Evolutionary conservation across 2,329 filamentous ascomycete species (phyloP), one percentile per base, ranked within the genome.

Genomic region (Mollisiaceae sp.): DNA sequence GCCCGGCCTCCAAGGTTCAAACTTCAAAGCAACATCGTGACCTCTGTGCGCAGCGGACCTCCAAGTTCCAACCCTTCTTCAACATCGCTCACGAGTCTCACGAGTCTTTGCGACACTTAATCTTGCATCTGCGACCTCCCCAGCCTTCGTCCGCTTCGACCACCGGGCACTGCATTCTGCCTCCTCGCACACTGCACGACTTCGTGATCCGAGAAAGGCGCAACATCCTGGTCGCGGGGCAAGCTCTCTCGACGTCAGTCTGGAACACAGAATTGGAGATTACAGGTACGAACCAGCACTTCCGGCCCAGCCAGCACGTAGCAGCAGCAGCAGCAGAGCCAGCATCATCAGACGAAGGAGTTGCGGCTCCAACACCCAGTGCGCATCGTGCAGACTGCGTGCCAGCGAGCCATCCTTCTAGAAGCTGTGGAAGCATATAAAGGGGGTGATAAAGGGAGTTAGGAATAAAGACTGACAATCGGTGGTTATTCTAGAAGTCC

Each of bases 191-290:
- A 38, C 50, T 52, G 52, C 24, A 60, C 43, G 4, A 65, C 41
- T 36, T 54, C 22, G 50, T 35, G 50, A 54, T 57, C 63, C 56
- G 60, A 61, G 54, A 67, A 63, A 57, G 59, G 58, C 59, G 61
- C 65, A 27, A 41, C 38, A 69, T 66, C 69, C 67, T 70, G 69
- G 70, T 70, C 71, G 71, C 69, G 71, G 70, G 71, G 71, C 71
- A 70, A 57, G 47, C 38, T 41, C 24, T 64, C 41, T 65, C 67
- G 64, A 68, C 67, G 61, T 68, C 68, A 67, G 60, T 62, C 67
- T 70, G 68, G 65, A 70, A 68, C 67, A 68, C 65, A 69, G 58
- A 67, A 63, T 59, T 65, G 47, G 61, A 65, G 41, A 64, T 67
- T 62, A 64, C 55, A 72, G 71, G 71, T 72, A 72, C 63, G 67